Conservation (phyloP, 192 early-diverging fungal genomes). For the Coemansia sp. region DNA sequence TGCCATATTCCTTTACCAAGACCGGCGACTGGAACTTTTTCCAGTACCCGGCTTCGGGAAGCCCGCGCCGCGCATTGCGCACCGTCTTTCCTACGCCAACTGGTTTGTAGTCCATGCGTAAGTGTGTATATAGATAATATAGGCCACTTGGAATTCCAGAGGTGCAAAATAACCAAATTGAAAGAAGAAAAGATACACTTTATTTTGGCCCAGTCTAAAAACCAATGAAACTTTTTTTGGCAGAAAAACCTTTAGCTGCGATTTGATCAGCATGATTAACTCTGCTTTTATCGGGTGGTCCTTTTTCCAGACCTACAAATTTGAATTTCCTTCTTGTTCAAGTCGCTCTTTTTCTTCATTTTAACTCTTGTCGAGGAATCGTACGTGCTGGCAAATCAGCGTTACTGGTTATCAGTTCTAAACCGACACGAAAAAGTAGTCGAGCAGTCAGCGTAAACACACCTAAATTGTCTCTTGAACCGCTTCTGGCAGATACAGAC, state of each 20-base stretch:
- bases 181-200: background rate
- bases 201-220: background rate
- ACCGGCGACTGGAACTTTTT: slow-evolving; percentile 85
- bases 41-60: slow-evolving; percentile 73
- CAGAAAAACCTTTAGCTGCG: slow-evolving; percentile 5
- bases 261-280: slow-evolving; percentile 10
- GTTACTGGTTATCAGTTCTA: too few species aligned
- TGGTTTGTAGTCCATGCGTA: slow-evolving; percentile 58
- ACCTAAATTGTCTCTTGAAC: background rate
- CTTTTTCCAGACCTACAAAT: background rate
- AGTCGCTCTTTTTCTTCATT: too few species aligned
- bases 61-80: slow-evolving; percentile 56
- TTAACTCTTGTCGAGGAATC: too few species aligned
- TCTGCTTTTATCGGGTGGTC: background rate
- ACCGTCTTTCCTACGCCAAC: slow-evolving; percentile 58
- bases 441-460: background rate
- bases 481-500: background rate
- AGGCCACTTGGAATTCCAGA: background rate
- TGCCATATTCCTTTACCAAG: slow-evolving; percentile 83
- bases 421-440: too few species aligned
- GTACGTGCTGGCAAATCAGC: too few species aligned
- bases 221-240: background rate
- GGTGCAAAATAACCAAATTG: slow-evolving; percentile 14
- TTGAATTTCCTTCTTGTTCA: background rate
- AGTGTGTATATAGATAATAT: background rate